Base-by-base conservation (phyloP, 371 early-diverging fungal species). In the Parasitella parasitica region DNA sequence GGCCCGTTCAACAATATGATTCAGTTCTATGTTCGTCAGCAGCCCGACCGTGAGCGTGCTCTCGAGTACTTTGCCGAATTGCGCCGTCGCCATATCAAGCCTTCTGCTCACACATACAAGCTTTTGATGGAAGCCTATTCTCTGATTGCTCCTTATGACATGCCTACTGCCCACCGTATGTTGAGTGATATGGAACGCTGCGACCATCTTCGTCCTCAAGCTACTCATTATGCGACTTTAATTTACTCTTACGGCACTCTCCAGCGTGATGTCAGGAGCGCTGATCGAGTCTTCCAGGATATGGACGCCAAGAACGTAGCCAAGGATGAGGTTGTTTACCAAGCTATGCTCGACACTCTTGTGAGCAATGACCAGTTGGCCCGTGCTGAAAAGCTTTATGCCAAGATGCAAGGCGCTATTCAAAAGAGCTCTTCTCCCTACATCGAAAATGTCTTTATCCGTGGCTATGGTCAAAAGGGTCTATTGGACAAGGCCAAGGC, bases 1-100 rank as follows among this genome's bases (percentile, higher is more conserved):
- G 86, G 83, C 20, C 86, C 85, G 0, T 86, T 84, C 52, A 87
- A 87, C 59, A 77, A 84, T 55, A 86, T 87, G 85, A 87, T 87
- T 35, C 88, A 87, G 55, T 84, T 85, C 53, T 86, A 86, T 66
- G 83, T 84, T 2, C 84, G 85, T 37, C 84, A 87, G 38, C 79
- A 84, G 49, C 84, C 76, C 27, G 73, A 83, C 57, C 82, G 88
- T 18, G 70, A 74, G 16, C 75, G 77, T 4, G 86, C 77, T 6
- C 63, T 87, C 18, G 70, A 77, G 9, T 87, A 85, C 63, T 83
- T 83, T 52, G 61, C 68, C 3, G 81, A 84, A 58, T 70, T 86
- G 60, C 72, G 75, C 34, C 69, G 75, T 24, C 78, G 82, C 16
- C 72, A 71, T 30, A 75, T 87, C 60, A 64, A 75, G 49, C 88